Percentiles rank a stretch among this genome's conserved stretches.
Conservation (phyloP, 371 early-diverging fungal genomes). For the Mortierella sp. region DNA sequence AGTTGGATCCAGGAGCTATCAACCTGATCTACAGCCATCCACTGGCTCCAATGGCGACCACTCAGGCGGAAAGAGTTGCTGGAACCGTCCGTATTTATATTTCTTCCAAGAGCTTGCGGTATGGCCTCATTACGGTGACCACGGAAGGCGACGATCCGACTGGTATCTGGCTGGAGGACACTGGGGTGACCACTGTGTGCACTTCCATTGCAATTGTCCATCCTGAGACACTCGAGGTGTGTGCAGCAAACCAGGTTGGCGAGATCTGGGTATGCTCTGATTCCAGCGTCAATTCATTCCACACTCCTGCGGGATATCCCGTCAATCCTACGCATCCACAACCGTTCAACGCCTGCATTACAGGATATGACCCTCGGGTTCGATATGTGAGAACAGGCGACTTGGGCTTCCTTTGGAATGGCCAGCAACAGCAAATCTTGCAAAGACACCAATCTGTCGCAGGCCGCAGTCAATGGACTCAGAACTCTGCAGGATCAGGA, state of each 20-base stretch:
- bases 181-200: constrained; percentile 33
- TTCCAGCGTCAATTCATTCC: constrained; percentile 57
- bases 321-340: constrained; percentile 15
- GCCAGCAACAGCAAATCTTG: constrained; percentile 19
- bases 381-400: constrained; percentile 87
- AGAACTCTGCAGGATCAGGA: constrained; percentile 22
- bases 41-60: constrained; percentile 39
- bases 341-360: constrained; percentile 56
- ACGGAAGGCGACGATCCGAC: constrained; percentile 50
- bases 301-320: constrained; percentile 16
- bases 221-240: constrained; percentile 56
- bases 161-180: constrained; percentile 51
- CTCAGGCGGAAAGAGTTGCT: constrained; percentile 26
- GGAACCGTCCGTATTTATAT: constrained; percentile 44
- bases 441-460: constrained; percentile 12
- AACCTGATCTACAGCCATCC: constrained; percentile 45
- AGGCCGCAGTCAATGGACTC: constrained; percentile 34
- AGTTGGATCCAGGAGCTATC: constrained; percentile 27
- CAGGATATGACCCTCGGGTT: constrained; percentile 69
- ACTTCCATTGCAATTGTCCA: constrained; percentile 53
- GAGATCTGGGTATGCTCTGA: constrained; percentile 88
- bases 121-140: constrained; percentile 34
- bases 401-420: constrained; percentile 82
- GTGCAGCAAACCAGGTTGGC: constrained; percentile 78
- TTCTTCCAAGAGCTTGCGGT: constrained; percentile 39